Conservation (phyloP, 176 grass and related monocot genomes). For the Juncus effusus region DNA sequence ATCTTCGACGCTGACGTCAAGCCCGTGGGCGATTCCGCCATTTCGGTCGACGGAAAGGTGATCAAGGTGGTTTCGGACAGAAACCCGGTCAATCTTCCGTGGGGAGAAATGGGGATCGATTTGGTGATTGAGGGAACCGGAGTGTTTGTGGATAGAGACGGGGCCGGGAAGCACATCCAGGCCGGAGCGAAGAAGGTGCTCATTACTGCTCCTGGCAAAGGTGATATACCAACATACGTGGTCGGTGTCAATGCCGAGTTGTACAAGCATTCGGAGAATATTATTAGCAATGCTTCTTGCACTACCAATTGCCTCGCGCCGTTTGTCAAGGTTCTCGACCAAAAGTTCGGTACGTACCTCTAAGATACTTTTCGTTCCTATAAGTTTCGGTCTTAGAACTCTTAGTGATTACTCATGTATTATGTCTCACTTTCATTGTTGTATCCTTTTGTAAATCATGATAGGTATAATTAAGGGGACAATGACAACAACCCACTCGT, state of each 20-base stretch:
- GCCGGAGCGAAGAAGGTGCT: conserved; percentile 52
- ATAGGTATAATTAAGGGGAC: conserved; percentile 33
- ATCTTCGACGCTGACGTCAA: conserved; percentile 52
- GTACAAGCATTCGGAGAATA: conserved; percentile 35
- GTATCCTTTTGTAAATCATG: conserved; percentile 4
- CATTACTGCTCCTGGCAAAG: conserved; percentile 50
- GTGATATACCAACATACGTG: conserved; percentile 51
- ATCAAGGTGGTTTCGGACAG: conserved; percentile 49
- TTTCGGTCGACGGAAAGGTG: conserved; percentile 48
- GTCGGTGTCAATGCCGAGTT: conserved; percentile 39
- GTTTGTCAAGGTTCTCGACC: conserved; percentile 56
- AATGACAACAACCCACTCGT: conserved; percentile 61
- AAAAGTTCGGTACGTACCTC: conserved; percentile 39
- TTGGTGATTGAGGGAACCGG: conserved; percentile 53
- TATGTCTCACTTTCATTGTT: background rate
- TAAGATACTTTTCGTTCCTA: background rate
- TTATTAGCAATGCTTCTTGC: conserved; percentile 55
- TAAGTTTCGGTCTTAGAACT: too few relatives aligned
- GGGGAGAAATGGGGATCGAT: conserved; percentile 38
- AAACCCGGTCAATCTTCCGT: conserved; percentile 38
- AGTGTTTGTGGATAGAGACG: conserved; percentile 46
- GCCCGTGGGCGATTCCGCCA: conserved; percentile 25
- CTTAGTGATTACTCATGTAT: too few relatives aligned
- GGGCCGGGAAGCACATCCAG: conserved; percentile 48
- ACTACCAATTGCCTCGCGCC: conserved; percentile 61